Percentiles rank a stretch among this genome's conserved stretches.
phyloP scores from a whole-genome alignment of 2,329 filamentous ascomycete genomes.

The Fusarium austroafricanum region DNA sequence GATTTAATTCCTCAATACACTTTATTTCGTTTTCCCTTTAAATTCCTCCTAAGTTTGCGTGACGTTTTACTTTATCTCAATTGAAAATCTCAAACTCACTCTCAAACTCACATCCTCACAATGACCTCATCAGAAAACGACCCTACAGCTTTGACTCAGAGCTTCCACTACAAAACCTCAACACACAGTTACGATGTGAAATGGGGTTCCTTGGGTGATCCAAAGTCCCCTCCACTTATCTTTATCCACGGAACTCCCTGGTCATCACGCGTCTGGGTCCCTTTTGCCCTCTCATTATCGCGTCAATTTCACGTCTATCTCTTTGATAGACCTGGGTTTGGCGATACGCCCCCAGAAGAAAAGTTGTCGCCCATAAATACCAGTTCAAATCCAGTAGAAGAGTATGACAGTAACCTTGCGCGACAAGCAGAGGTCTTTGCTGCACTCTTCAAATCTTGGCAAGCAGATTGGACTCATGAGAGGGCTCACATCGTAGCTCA shows the following conservation, averaged over 20 bases:
- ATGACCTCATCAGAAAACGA: conserved; percentile 27
- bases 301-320: conserved; percentile 54
- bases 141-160: conserved; percentile 33
- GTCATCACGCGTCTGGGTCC: conserved; percentile 56
- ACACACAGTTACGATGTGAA: conserved; percentile 47
- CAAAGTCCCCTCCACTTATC: conserved; percentile 49
- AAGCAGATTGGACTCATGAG: conserved; percentile 36
- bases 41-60: too few species aligned
- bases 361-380: conserved; percentile 20
- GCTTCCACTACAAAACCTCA: conserved; percentile 47
- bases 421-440: conserved; percentile 54
- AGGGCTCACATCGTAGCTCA: conserved; percentile 57
- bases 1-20: too few species aligned
- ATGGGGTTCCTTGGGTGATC: conserved; percentile 52
- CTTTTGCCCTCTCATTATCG: conserved; percentile 51
- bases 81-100: not conserved
- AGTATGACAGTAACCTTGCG: conserved; percentile 51
- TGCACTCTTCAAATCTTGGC: conserved; percentile 53
- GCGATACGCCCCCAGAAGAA: conserved; percentile 49
- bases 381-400: conserved; percentile 25
- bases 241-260: conserved; percentile 62
- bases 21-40: not conserved
- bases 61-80: not conserved
- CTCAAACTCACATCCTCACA: not conserved
- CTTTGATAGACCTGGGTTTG: conserved; percentile 60